Base-by-base conservation (phyloP, 169 alveolate species). In the Cryptosporidium baileyi region DNA sequence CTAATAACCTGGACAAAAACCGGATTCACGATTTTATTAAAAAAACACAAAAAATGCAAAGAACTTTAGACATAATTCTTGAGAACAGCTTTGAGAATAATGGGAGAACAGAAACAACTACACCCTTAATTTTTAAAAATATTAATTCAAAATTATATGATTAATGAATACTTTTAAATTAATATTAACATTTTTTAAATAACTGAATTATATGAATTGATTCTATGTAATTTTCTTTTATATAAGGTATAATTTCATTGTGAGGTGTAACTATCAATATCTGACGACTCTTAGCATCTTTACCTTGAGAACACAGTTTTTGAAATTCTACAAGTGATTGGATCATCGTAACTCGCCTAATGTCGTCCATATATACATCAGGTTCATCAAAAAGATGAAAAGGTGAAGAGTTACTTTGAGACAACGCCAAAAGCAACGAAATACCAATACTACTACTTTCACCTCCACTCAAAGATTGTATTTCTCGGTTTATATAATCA, bases 321-420 rank as follows among this genome's bases (percentile, higher is more conserved):
- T 74, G 62, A 7, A 74, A 74, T 41, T 74, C 74, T 22, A 51
- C 36, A 26, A 74, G 24, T 3, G 85, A 74, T 43, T 57, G 44
- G 11, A 74, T 40, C 60, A 24, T 89, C 30, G 80, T 89, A 54
- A 89, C 89, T 11, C 92, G 80, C 24, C 91, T 80, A 36, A 80
- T 82, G 49, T 89, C 92, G 61, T 89, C 92, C 92, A 89, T 89
- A 60, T 89, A 89, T 13, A 89, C 92, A 52, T 89, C 92, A 15
- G 89, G 89, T 26, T 89, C 92, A 28, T 89, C 92, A 63, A 89
- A 89, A 13, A 89, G 80, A 52, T 89, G 92, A 54, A 89, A 89
- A 6, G 92, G 81, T 6, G 92, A 82, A 7, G 63, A 19, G 60
- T 82, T 90, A 13, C 88, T 89, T 57, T 85, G 89, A 30, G 92